phyloP scores from a whole-genome alignment of 179 eudicot species.

The Spergularia azorica region DNA sequence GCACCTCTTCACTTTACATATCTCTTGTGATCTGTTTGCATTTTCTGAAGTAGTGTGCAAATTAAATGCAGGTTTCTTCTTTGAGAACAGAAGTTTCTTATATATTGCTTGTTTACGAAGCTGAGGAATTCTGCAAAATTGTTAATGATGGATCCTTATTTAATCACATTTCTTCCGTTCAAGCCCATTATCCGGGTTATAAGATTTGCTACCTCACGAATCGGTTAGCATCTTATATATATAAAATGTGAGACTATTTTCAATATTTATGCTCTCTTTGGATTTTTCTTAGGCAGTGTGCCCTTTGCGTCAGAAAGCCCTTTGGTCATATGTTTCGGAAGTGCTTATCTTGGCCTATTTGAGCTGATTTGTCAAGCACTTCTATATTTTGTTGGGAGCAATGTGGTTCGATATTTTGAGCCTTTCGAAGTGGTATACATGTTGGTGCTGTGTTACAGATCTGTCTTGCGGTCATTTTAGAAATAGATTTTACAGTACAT shows the following conservation, averaged over 20 bases:
- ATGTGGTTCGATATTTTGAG: neutral
- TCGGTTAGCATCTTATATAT: conserved; percentile 74
- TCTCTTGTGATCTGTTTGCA: neutral
- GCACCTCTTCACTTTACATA: neutral
- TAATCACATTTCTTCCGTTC: conserved; percentile 60
- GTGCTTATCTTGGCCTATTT: neutral
- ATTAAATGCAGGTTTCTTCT: conserved; percentile 51
- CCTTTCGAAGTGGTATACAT: too few species aligned
- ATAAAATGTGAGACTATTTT: conserved; percentile 60
- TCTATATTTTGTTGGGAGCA: neutral
- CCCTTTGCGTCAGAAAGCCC: conserved; percentile 6
- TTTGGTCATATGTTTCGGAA: conserved; percentile 1
- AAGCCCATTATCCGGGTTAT: conserved; percentile 62
- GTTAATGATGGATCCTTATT: conserved; percentile 53
- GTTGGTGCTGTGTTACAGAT: too few species aligned
- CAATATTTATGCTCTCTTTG: neutral
- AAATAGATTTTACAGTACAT: neutral
- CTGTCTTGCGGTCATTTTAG: neutral
- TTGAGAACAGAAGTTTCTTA: conserved; percentile 48
- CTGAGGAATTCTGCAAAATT: conserved; percentile 80
- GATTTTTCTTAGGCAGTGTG: neutral
- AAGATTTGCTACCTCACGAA: conserved; percentile 80
- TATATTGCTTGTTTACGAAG: conserved; percentile 67
- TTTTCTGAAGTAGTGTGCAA: neutral
- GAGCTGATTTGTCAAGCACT: neutral